phyloP scores from a whole-genome alignment of 2,329 filamentous ascomycete genomes.

The Epichloe scottii region DNA sequence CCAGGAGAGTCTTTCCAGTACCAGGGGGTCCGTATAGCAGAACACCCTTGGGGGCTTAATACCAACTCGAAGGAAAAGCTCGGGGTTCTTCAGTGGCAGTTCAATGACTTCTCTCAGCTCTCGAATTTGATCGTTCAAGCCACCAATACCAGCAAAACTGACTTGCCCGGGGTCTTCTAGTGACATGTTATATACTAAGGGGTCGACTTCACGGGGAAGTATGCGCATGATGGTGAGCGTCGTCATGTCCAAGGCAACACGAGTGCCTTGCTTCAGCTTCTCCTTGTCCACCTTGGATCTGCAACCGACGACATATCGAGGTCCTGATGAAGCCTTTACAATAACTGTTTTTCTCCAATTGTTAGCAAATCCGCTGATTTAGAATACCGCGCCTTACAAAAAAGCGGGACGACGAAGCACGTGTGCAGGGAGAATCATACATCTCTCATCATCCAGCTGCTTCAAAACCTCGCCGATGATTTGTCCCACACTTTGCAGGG shows the following conservation, averaged over 20 bases:
- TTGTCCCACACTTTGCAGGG: constrained; percentile 94
- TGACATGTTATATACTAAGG: constrained; percentile 99
- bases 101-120: constrained; percentile 97
- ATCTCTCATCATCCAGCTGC: constrained; percentile 97
- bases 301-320: constrained; percentile 95
- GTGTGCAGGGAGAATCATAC: constrained; percentile 39
- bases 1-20: constrained; percentile 90
- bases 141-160: constrained; percentile 95
- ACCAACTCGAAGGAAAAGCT: constrained; percentile 89
- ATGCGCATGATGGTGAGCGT: constrained; percentile 99
- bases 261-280: constrained; percentile 96
- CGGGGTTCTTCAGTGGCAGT: constrained; percentile 94
- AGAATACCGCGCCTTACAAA: neutral
- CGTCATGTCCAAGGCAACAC: constrained; percentile 97
- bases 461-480: constrained; percentile 99
- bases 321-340: constrained; percentile 94
- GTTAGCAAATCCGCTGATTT: constrained; percentile 13
- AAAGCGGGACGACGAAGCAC: neutral
- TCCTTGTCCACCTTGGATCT: constrained; percentile 95
- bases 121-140: constrained; percentile 94
- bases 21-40: constrained; percentile 91
- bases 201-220: constrained; percentile 95
- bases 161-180: constrained; percentile 95
- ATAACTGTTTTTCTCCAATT: constrained; percentile 54
- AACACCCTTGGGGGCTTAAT: constrained; percentile 99